These are phyloP conservation scores for Schoenoplectus tabernaemontani DNA, from an alignment of 202 grass and related monocot genomes.

Conservation along the genomic window DNA sequence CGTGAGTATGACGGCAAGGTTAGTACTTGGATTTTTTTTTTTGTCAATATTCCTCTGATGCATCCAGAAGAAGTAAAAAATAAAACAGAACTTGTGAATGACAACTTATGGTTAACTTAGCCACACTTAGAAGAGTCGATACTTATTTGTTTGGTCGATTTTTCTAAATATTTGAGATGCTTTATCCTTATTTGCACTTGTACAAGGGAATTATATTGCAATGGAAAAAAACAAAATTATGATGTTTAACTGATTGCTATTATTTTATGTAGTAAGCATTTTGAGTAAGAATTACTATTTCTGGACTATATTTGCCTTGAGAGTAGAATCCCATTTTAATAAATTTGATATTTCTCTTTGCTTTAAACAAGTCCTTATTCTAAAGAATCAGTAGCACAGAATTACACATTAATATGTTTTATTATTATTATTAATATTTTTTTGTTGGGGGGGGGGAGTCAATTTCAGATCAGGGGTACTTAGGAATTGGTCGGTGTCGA, in stretches of 20 bases:
- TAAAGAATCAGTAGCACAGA: not conserved
- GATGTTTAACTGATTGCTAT: not conserved
- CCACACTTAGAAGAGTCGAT: not conserved
- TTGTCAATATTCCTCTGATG: not conserved
- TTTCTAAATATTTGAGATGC: not conserved
- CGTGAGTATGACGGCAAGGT: constrained; percentile 89
- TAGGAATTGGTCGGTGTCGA: too few relatives aligned
- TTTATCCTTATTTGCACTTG: too few relatives aligned
- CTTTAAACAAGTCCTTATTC: not conserved
- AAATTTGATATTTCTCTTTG: not conserved
- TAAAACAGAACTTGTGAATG: not conserved
- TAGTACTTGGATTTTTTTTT: constrained; percentile 21
- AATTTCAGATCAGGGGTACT: too few relatives aligned
- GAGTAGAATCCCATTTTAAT: not conserved
- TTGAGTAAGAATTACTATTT: not conserved
- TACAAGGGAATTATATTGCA: not conserved
- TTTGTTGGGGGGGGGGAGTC: too few relatives aligned
- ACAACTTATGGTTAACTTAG: not conserved
- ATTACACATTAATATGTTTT: not conserved
- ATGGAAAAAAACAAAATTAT: not conserved
- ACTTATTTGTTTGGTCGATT: not conserved
- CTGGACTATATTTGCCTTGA: not conserved
- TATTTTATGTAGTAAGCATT: not conserved
- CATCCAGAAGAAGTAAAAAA: not conserved
- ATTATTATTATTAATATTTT: too few relatives aligned